These are phyloP conservation scores for Candida labiduridarum DNA, from an alignment of 1,139 yeast species.

Conservation along the genomic window DNA sequence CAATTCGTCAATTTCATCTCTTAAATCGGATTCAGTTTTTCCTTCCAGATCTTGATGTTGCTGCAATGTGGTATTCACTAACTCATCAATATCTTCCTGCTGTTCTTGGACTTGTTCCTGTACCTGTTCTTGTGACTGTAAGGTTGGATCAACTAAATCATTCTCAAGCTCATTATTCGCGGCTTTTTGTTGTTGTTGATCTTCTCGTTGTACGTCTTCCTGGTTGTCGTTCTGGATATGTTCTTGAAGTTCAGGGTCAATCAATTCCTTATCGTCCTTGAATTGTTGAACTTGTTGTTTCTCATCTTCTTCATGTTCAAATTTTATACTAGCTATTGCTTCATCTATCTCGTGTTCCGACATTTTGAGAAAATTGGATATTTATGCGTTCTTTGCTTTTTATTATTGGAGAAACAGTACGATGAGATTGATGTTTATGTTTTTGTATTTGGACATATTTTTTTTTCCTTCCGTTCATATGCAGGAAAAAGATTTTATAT, in stretches of 20 bases:
- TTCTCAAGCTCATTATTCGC: not conserved
- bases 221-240: not conserved
- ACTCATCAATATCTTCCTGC: not conserved
- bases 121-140: not conserved
- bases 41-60: conserved; percentile 2
- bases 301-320: not conserved
- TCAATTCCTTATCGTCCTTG: not conserved
- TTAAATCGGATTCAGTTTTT: not conserved
- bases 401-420: not conserved
- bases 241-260: not conserved
- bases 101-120: not conserved
- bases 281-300: not conserved
- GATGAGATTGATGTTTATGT: conserved; percentile 3
- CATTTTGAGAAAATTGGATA: not conserved
- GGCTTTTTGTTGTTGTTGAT: not conserved
- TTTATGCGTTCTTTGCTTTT: not conserved
- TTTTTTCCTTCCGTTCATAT: not conserved
- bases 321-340: not conserved
- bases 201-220: not conserved
- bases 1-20: conserved; percentile 10
- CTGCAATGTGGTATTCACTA: not conserved
- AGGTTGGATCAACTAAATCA: not conserved
- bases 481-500: not conserved
- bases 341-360: conserved; percentile 2
- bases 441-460: not conserved